Percentiles rank a stretch among this genome's conserved stretches.
These are phyloP conservation scores for Coemansia sp. DNA, from an alignment of 192 early-diverging fungal genomes.

Conservation along the genomic window DNA sequence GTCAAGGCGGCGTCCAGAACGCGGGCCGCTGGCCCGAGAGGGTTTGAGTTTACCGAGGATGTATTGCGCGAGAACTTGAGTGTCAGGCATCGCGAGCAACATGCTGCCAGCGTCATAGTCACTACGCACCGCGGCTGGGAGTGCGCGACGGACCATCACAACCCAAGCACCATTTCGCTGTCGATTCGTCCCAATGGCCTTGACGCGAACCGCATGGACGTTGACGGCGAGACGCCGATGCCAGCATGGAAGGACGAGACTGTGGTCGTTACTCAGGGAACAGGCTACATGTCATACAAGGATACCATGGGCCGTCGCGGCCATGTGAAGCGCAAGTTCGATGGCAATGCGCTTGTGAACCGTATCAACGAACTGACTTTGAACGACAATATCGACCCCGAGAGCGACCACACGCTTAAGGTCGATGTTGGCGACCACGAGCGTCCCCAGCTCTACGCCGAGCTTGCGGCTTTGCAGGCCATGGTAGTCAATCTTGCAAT, in stretches of 20 bases:
- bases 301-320: conserved; percentile 7
- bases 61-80: not conserved
- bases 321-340: conserved; percentile 18
- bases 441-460: conserved; percentile 11
- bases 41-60: conserved; percentile 25
- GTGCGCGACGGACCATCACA: conserved; percentile 14
- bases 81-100: not conserved
- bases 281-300: not conserved
- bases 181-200: not conserved
- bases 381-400: not conserved
- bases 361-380: conserved; percentile 4
- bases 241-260: not conserved
- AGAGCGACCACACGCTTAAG: not conserved
- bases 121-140: conserved; percentile 20
- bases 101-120: conserved; percentile 12
- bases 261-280: not conserved
- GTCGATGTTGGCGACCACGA: not conserved
- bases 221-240: not conserved
- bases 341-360: conserved; percentile 1
- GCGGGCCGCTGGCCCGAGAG: not conserved
- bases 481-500: conserved; percentile 33
- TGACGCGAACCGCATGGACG: conserved; percentile 3
- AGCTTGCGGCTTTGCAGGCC: conserved; percentile 23
- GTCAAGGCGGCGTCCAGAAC: not conserved
- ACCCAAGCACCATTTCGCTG: conserved; percentile 15